Evolutionary conservation across 1,284 basidiomycete genomes (phyloP), one percentile per base, ranked within the genome.

Genomic region (Rhizoctonia solani): DNA sequence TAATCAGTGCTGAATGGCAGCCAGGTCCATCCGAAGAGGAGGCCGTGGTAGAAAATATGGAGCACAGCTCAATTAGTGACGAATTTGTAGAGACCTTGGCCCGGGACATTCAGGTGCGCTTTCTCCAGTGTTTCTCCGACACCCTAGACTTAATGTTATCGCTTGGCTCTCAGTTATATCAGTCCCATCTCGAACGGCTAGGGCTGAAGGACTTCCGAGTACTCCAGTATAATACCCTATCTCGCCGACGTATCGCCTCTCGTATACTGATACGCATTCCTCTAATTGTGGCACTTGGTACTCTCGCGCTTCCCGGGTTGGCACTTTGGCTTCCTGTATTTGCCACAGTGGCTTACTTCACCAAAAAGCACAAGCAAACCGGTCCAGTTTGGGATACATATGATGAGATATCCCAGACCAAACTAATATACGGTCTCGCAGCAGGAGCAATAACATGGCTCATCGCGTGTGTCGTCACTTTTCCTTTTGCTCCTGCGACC

Each of bases 351-450:
- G 82, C 85, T 72, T 82, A 85, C 73, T 84, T 83, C 11, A 85
- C 87, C 30, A 82, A 82, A 73, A 85, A 86, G 70, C 87, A 88
- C 81, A 87, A 88, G 77, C 87, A 86, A 75, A 87, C 83, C 0
- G 90, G 90, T 0, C 90, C 90, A 0, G 81, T 88, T 34, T 89
- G 87, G 79, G 88, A 92, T 73, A 91, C 89, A 0, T 92, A 84
- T 81, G 90, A 92, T 73, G 90, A 93, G 76, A 90, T 94, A 71
- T 90, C 92, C 3, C 91, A 94, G 74, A 90, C 91, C 75, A 94
- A 94, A 76, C 86, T 94, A 56, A 84, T 89, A 29, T 91, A 90
- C 72, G 92, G 92, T 5, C 80, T 94, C 32, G 73, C 86, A 9
- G 87, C 89, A 1, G 90, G 89, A 1, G 69, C 88, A 4, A 78